Evolutionary conservation across 306 rosid genomes (phyloP), one percentile per base, ranked within the genome.

Genomic region (Casuarina equisetifolia): DNA sequence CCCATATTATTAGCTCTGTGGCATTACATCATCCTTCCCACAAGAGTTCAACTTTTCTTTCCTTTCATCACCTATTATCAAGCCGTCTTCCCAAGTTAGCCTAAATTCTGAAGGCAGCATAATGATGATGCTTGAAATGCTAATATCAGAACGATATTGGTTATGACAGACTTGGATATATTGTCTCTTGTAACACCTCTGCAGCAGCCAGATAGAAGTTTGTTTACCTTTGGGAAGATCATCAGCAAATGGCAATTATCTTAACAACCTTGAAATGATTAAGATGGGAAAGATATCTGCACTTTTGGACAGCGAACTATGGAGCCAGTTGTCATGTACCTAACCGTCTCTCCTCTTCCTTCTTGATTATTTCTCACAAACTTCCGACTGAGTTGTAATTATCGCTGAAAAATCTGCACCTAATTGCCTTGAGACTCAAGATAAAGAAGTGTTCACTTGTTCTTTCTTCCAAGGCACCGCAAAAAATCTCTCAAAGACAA

Each of bases 391-490:
- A 74, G 17, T 3, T 40, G 76, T 64, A 12, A 64, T 54, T 36
- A 46, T 50, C 62, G 69, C 52, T 52, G 42, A 32, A 52, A 74
- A 9, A 71, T 2, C 46, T 20, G 68, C 59, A 59, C 77, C 78
- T 50, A 76, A 74, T 69, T 81, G 74, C 69, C 82, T 72, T 79
- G 72, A 74, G 54, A 46, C 32, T 46, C 2, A 57, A 82, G 84
- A 73, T 46, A 68, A 82, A 46, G 52, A 25, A 62, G 45, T 36
- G 32, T 76, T 51, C 80, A 73, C 73, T 78, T 75, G 67, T 70
- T 72, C 70, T 61, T 75, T 43, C 75, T 75, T 72, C 35, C 64
- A 81, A 81, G 83, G 62, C 76, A 51, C 76, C 75, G 4, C 68
- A 45, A 74, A 76, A 68, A 49, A 53, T 36, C 67, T 80, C 66